Evolutionary conservation across 2,329 filamentous ascomycete genomes (phyloP), one percentile per base, ranked within the genome.

Genomic region (Achaetomium macrosporum): DNA sequence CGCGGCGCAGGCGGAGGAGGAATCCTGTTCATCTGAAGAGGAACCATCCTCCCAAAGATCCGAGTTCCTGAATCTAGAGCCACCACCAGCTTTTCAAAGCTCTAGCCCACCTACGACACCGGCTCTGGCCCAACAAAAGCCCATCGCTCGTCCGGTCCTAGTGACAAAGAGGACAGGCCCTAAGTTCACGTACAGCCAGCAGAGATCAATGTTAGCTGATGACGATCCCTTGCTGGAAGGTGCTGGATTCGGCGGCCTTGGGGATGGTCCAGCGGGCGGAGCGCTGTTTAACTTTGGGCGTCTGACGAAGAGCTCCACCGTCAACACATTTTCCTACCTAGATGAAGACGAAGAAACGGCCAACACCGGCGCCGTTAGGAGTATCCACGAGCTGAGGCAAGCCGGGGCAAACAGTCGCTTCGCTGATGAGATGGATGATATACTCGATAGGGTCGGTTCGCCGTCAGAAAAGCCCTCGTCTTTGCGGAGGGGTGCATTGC

Each of bases 391-490:
- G 63, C 68, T 87, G 40, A 75, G 82, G 47, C 79, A 84, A 55
- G 82, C 83, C 5, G 83, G 83, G 15, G 82, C 81, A 19, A 85
- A 85, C 62, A 83, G 81, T 60, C 77, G 83, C 29, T 83, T 83
- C 58, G 73, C 82, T 5, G 82, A 86, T 58, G 81, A 84, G 60
- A 77, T 86, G 68, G 79, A 83, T 56, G 83, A 86, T 59, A 68
- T 85, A 15, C 67, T 84, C 49, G 79, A 81, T 42, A 76, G 82
- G 50, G 79, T 86, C 57, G 81, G 81, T 36, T 65, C 61, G 6
- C 79, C 81, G 0, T 69, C 68, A 25, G 61, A 64, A 13, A 71
- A 73, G 35, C 66, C 75, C 7, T 71, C 72, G 3, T 80, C 79
- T 0, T 71, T 79, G 62, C 72, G 83, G 57, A 73, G 82, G 49